Evolutionary conservation across 192 early-diverging fungal species (phyloP).

Genomic region (Umbelopsis sp.): DNA sequence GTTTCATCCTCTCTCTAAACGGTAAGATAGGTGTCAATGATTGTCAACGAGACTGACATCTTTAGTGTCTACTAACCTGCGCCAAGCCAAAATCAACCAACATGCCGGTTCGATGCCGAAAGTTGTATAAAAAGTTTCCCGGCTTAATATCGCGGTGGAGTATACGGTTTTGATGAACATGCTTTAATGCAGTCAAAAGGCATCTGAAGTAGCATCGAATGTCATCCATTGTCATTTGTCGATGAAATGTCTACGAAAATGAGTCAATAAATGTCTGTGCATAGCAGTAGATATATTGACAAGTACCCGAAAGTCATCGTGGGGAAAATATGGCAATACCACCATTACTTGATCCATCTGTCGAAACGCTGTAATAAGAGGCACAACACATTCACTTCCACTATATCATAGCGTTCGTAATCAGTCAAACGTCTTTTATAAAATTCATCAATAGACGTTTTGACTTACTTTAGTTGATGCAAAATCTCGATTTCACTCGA

Average conservation of each 20-base stretch:
- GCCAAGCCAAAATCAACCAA: slow-evolving; percentile 95
- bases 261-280: not conserved
- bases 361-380: slow-evolving; percentile 79
- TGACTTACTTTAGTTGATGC: slow-evolving; percentile 56
- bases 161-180: slow-evolving; percentile 70
- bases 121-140: slow-evolving; percentile 90
- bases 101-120: slow-evolving; percentile 68
- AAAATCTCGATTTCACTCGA: slow-evolving; percentile 83
- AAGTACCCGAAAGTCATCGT: slow-evolving; percentile 78
- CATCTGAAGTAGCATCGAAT: slow-evolving; percentile 78
- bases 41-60: not conserved
- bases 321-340: slow-evolving; percentile 82
- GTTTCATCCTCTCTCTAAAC: slow-evolving; percentile 31
- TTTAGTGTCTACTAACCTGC: slow-evolving; percentile 43
- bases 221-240: slow-evolving; percentile 60
- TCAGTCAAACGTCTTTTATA: not conserved
- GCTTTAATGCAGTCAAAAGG: slow-evolving; percentile 70
- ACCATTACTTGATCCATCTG: slow-evolving; percentile 81
- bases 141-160: slow-evolving; percentile 96
- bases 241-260: slow-evolving; percentile 61
- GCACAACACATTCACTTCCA: slow-evolving; percentile 72
- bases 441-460: not conserved
- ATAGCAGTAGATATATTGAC: not conserved
- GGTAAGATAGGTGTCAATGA: not conserved
- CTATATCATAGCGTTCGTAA: slow-evolving; percentile 26